A percentile compares a stretch with the other conserved stretches of the same genome.
Conservation (phyloP, 2,329 filamentous ascomycete species). For the Akanthomyces lecanii region DNA sequence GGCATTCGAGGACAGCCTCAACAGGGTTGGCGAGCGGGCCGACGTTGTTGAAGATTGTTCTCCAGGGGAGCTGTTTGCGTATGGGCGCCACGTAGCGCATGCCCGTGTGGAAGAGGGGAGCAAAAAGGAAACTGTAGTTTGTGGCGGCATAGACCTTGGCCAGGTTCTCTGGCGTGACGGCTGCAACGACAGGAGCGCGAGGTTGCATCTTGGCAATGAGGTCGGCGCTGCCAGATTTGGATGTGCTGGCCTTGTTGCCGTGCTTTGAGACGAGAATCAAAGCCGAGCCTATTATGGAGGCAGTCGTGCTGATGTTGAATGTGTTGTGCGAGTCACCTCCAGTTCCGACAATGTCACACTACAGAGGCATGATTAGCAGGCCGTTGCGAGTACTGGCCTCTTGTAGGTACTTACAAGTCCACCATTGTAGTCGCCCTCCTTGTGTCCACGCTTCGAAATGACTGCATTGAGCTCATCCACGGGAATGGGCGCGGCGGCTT, state of each 20-base stretch:
- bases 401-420: slow-evolving; percentile 62
- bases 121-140: slow-evolving; percentile 95
- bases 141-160: slow-evolving; percentile 68
- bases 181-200: slow-evolving; percentile 66
- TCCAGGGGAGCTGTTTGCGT: slow-evolving; percentile 82
- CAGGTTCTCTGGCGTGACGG: slow-evolving; percentile 69
- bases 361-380: slow-evolving; percentile 16
- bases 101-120: slow-evolving; percentile 91
- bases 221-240: slow-evolving; percentile 92
- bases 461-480: slow-evolving; percentile 55
- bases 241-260: slow-evolving; percentile 92
- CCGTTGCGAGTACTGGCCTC: too few species aligned
- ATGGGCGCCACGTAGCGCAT: slow-evolving; percentile 87
- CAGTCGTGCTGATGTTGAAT: slow-evolving; percentile 95
- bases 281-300: slow-evolving; percentile 85
- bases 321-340: slow-evolving; percentile 96
- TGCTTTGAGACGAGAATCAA: slow-evolving; percentile 88
- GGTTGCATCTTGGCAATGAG: slow-evolving; percentile 74
- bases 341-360: slow-evolving; percentile 93
- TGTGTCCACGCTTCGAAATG: slow-evolving; percentile 55
- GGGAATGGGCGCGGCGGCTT: slow-evolving; percentile 71
- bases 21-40: slow-evolving; percentile 90
- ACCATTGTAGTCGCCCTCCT: slow-evolving; percentile 72
- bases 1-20: slow-evolving; percentile 77
- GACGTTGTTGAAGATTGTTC: slow-evolving; percentile 96